These are phyloP conservation scores for Trametes maxima DNA, from an alignment of 768 basidiomycete genomes.

Conservation along the genomic window DNA sequence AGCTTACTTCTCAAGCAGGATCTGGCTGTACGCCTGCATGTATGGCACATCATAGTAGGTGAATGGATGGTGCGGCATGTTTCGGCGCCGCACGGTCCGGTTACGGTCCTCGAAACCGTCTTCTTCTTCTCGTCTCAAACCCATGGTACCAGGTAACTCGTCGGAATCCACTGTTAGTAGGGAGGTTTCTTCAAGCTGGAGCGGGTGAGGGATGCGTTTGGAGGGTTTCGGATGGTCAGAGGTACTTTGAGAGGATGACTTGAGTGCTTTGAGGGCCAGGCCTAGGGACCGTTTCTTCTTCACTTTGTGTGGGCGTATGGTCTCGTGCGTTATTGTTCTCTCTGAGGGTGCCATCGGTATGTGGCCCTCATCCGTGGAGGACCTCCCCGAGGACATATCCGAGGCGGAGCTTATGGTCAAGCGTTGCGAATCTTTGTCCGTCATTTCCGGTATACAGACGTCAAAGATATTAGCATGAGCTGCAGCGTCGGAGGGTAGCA, in stretches of 20 bases:
- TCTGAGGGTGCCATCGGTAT: conserved; percentile 5
- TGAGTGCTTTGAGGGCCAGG: conserved; percentile 16
- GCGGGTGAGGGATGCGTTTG: not conserved
- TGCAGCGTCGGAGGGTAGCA: conserved; percentile 6
- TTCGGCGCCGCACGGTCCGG: conserved; percentile 12
- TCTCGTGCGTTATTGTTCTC: conserved; percentile 14
- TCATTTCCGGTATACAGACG: conserved; percentile 7
- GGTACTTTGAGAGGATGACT: conserved; percentile 7
- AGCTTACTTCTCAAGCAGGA: conserved; percentile 60
- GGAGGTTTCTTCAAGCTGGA: conserved; percentile 9
- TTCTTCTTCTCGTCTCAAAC: conserved; percentile 7
- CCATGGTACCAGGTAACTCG: conserved; percentile 1
- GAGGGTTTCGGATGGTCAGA: not conserved
- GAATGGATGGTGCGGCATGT: conserved; percentile 47
- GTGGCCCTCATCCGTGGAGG: conserved; percentile 11
- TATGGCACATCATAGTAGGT: conserved; percentile 44
- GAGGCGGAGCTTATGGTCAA: not conserved
- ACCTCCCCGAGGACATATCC: conserved; percentile 9
- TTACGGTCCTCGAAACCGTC: conserved; percentile 22
- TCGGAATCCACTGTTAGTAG: conserved; percentile 5
- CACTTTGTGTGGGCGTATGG: conserved; percentile 7
- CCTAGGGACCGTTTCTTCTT: conserved; percentile 22
- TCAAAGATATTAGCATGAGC: conserved; percentile 6
- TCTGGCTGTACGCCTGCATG: conserved; percentile 66
- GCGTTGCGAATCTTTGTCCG: conserved; percentile 2